Base-by-base conservation (phyloP, 192 early-diverging fungal genomes). In the Coemansia sp. region DNA sequence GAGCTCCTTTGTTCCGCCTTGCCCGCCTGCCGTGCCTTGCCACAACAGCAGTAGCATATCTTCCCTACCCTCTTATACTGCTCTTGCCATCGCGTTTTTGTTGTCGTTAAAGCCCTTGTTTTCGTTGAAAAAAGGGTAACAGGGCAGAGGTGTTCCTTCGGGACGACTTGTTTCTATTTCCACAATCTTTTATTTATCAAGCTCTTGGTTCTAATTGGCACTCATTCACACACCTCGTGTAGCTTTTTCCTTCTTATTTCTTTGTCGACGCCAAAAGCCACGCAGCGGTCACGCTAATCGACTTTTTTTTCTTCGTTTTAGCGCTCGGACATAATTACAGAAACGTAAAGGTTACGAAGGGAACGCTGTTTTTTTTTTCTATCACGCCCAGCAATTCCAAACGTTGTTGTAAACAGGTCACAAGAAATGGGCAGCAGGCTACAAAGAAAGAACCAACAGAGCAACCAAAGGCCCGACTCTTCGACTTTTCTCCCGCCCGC, bases 341-440 rank as follows among this genome's bases (percentile, higher is more conserved):
- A 14, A 43, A 43, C 41, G 13, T 2, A 14, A 14, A 43, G 13
- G 13, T 14, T 14, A 14, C 41, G 6, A 9, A 50, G 22, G 22
- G 22, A 50, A 23, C 19, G 13, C 22, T 23, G 22, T 23, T 13
- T 2, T n/a, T 46, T n/a, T 3, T n/a, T 0, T 46, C 36, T 9
- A n/a, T 17, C 38, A 20, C 29, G 5, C 20, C 19, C 58, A 17
- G 36, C 9, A 7, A 38, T 38, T 9, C 4, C 41, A 42, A 36
- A 15, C 17, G 49, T 42, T 9, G 36, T 9, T 4, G 45, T 9
- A 17, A 29, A 59, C 36, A 36, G 20, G 5, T 23, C 5, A 9
- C 48, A 50, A 23, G n/a, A n/a, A 50, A 72, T 72, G 70, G 14
- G 56, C 7, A 58, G 60, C 40, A 65, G 58, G 50, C 52, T 66